Base-by-base conservation (phyloP, 2,329 filamentous ascomycete species). In the Colletotrichum navitas region DNA sequence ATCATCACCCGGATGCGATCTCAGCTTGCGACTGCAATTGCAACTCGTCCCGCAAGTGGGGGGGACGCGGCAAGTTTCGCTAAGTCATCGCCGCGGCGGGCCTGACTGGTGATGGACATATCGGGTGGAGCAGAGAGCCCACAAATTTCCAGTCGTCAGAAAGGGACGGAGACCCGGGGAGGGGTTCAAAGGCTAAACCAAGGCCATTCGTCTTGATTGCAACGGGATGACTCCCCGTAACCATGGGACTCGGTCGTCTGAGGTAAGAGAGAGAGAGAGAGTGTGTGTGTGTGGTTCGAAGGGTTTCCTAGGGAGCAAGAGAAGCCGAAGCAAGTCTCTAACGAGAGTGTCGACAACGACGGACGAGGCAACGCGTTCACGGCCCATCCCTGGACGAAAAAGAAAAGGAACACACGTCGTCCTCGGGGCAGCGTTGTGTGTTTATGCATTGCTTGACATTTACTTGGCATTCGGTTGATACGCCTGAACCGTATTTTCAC, bases 311-410 rank as follows among this genome's bases (percentile, higher is more conserved):
- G 66, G 70, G 59, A 77, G 79, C 78, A 81, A 78, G 74, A 79
- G 73, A 79, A 81, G 78, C 80, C 80, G 80, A 82, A 77, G 79
- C 79, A 80, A 68, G 76, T 78, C 80, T 80, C 79, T 79, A 73
- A 81, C 80, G 80, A 73, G 74, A 76, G 71, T 32, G 39, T 21
- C 56, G 29, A 21, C 29, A 10, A 32, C 29, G 24, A 74, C 72
- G 41, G 41, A 47, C 45, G 21, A n/a, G 34, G 34, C 34, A 11
- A 36, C 34, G 34, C 29, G 29, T 66, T 24, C 16, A 32, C 49
- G 51, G 26, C 36, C n/a, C 16, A 62, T 62, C 55, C 58, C 39
- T 47, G 64, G 61, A 49, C 45, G n/a, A 34, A 39, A 39, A 52
- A 51, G 41, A 54, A 29, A 39, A n/a, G 34, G 21, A 36, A 21